Evolutionary conservation across 2,329 filamentous ascomycete genomes (phyloP).

Genomic region (Ceratocystis variospora): DNA sequence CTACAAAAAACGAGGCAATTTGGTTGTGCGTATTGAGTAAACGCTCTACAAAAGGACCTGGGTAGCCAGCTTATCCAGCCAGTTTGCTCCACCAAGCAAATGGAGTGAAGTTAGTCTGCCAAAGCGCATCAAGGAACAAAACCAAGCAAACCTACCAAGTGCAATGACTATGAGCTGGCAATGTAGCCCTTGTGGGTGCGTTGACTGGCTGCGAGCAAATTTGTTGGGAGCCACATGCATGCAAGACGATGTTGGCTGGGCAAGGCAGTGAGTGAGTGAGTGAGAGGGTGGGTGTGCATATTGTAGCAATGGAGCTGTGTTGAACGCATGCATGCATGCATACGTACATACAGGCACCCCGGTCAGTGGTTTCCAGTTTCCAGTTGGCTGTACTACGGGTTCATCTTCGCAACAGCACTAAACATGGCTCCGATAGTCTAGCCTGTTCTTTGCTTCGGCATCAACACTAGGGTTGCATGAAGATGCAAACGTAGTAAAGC

Average conservation of each 20-base stretch:
- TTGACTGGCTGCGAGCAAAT: neutral
- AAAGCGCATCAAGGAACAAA: neutral
- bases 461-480: neutral
- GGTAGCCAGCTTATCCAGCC: neutral
- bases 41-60: neutral
- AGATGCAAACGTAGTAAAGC: neutral
- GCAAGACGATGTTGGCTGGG: neutral
- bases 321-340: neutral
- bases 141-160: neutral
- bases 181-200: neutral
- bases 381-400: neutral
- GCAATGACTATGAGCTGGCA: neutral
- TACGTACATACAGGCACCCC: neutral
- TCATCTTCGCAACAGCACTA: neutral
- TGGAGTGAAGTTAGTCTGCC: neutral
- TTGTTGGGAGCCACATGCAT: neutral
- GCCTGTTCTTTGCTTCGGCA: neutral
- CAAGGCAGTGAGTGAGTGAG: too few relatives aligned
- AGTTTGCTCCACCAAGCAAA: neutral
- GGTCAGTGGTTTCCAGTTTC: neutral
- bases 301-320: too few relatives aligned
- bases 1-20: neutral
- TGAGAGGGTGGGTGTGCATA: too few relatives aligned
- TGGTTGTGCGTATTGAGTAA: neutral
- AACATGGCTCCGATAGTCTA: neutral